Evolutionary conservation across 1,284 basidiomycete species (phyloP).

Genomic region (Ustilago curta): DNA sequence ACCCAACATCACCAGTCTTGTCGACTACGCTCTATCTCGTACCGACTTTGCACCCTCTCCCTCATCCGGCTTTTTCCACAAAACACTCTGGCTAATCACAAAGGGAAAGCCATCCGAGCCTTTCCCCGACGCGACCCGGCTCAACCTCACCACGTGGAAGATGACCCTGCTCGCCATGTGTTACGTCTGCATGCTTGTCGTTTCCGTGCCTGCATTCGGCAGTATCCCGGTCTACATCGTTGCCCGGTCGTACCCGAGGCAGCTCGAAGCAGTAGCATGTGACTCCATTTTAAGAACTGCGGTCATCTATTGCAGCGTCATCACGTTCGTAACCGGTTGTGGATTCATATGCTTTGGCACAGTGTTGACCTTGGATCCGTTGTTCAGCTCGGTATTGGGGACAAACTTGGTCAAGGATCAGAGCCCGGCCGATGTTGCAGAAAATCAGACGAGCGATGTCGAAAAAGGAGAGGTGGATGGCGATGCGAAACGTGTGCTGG

Average conservation of each 20-base stretch:
- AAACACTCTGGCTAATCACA: conserved; percentile 3
- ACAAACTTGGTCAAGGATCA: conserved; percentile 6
- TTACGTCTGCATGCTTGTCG: conserved; percentile 2
- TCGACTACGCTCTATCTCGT: conserved; percentile 7
- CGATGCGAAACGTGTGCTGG: too few species aligned
- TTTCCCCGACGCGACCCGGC: not conserved
- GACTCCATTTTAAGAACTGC: not conserved
- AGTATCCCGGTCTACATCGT: conserved; percentile 1
- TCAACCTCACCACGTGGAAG: conserved; percentile 9
- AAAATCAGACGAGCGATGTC: too few species aligned
- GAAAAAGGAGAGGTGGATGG: too few species aligned
- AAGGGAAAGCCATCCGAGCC: not conserved
- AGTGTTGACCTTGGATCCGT: conserved; percentile 9
- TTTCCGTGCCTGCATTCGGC: not conserved
- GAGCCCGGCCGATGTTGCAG: conserved; percentile 4
- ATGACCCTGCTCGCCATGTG: conserved; percentile 12
- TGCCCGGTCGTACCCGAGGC: not conserved
- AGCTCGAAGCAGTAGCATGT: not conserved
- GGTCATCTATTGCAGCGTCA: not conserved
- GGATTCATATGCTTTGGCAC: conserved; percentile 6
- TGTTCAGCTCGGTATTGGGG: conserved; percentile 14
- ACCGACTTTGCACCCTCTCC: not conserved
- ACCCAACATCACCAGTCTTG: conserved; percentile 6
- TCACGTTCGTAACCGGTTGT: not conserved
- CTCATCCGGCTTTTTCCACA: not conserved